phyloP scores from a whole-genome alignment of 306 rosid genomes.

The Castanopsis chinensis region DNA sequence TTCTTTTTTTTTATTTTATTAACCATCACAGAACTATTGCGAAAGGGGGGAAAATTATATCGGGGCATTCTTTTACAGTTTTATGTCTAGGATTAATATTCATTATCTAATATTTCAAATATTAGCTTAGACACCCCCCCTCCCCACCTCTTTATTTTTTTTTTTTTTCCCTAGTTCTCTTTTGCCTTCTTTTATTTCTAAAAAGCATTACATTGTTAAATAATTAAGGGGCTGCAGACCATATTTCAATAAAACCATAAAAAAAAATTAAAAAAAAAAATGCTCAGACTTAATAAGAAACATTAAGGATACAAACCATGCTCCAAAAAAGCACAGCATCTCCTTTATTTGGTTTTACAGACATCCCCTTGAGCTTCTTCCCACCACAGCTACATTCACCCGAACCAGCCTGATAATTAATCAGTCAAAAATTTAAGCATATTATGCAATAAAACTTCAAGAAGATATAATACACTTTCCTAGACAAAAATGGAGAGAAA shows the following conservation, averaged over 20 bases:
- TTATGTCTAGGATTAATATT: background rate
- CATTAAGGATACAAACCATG: constrained; percentile 64
- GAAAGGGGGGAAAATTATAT: background rate
- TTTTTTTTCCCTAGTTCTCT: too few relatives aligned
- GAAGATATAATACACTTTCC: background rate
- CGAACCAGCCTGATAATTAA: constrained; percentile 71
- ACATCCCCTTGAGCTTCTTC: constrained; percentile 59
- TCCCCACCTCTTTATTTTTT: too few relatives aligned
- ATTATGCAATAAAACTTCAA: background rate
- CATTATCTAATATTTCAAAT: background rate
- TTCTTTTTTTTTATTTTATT: background rate
- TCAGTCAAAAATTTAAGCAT: background rate
- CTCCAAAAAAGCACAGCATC: constrained; percentile 98
- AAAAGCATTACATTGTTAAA: background rate
- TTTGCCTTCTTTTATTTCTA: too few relatives aligned
- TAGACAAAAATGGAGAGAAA: background rate
- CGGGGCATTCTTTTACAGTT: background rate
- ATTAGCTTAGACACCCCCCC: background rate
- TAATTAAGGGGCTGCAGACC: background rate
- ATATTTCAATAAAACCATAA: background rate
- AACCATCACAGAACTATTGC: background rate
- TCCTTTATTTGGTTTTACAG: constrained; percentile 82
- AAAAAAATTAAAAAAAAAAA: constrained; percentile 8
- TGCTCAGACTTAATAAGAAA: constrained; percentile 9
- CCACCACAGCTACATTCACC: constrained; percentile 94